Evolutionary conservation across 768 basidiomycete genomes (phyloP).

Genomic region (Tylopilus felleus): DNA sequence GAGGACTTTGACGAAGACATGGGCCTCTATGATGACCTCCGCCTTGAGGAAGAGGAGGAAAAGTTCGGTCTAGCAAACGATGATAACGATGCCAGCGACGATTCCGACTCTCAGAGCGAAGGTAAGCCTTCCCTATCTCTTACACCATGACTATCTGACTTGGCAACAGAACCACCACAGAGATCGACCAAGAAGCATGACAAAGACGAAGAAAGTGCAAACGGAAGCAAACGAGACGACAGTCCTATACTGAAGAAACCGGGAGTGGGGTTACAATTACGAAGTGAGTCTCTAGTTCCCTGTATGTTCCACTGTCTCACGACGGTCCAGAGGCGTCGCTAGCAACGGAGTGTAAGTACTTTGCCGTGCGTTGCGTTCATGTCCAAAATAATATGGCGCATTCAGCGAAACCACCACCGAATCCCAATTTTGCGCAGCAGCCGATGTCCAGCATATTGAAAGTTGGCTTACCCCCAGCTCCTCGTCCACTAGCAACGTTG

Average conservation of each 20-base stretch:
- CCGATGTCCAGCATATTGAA: conserved; percentile 77
- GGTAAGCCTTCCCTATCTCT: conserved; percentile 38
- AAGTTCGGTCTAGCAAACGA: conserved; percentile 75
- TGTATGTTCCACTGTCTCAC: conserved; percentile 9
- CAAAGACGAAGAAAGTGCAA: conserved; percentile 73
- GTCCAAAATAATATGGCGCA: conserved; percentile 4
- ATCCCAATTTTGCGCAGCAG: conserved; percentile 77
- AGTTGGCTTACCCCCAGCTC: conserved; percentile 58
- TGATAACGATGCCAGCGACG: conserved; percentile 71
- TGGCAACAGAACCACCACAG: conserved; percentile 52
- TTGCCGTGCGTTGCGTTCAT: not conserved
- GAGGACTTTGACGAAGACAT: conserved; percentile 98
- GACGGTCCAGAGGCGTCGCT: conserved; percentile 59
- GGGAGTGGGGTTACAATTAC: conserved; percentile 52
- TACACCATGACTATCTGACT: not conserved
- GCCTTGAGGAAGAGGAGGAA: conserved; percentile 95
- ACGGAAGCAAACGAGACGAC: conserved; percentile 66
- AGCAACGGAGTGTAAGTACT: conserved; percentile 51
- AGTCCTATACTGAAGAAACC: conserved; percentile 83
- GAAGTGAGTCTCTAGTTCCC: conserved; percentile 55
- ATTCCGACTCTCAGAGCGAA: conserved; percentile 72
- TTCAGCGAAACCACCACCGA: conserved; percentile 65
- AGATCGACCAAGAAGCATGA: conserved; percentile 71
- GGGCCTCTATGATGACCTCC: conserved; percentile 96
- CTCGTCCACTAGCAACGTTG: conserved; percentile 49